A percentile compares a stretch with the other conserved stretches of the same genome.
Conservation (phyloP, 2,329 filamentous ascomycete species). For the Scolecobasidium constrictum region DNA sequence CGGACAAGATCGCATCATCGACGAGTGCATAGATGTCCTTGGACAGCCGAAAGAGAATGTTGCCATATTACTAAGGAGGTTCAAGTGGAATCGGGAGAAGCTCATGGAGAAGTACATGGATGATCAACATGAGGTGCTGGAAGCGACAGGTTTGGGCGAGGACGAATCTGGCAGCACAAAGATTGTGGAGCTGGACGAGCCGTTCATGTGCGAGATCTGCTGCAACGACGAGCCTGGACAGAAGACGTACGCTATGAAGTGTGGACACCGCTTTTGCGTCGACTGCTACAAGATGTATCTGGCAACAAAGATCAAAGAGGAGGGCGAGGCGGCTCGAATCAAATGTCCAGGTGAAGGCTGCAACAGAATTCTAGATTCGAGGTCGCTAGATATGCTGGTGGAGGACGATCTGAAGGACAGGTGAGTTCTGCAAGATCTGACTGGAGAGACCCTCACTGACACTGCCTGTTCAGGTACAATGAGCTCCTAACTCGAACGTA, state of each 20-base stretch:
- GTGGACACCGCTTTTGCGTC: slow-evolving; percentile 85
- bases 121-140: slow-evolving; percentile 63
- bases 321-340: slow-evolving; percentile 90
- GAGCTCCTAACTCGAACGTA: slow-evolving; percentile 85
- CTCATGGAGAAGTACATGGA: slow-evolving; percentile 97
- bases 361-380: slow-evolving; percentile 81
- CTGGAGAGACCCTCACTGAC: too few relatives aligned
- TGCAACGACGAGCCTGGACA: slow-evolving; percentile 75
- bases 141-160: slow-evolving; percentile 70
- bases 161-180: slow-evolving; percentile 36
- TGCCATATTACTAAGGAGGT: slow-evolving; percentile 79
- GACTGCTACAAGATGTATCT: slow-evolving; percentile 90
- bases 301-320: slow-evolving; percentile 83
- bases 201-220: slow-evolving; percentile 88
- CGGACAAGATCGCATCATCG: slow-evolving; percentile 76
- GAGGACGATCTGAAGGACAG: slow-evolving; percentile 44
- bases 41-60: slow-evolving; percentile 81
- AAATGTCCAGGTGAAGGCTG: slow-evolving; percentile 85
- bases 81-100: slow-evolving; percentile 92
- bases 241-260: slow-evolving; percentile 86
- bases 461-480: slow-evolving; percentile 70
- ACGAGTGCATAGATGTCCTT: slow-evolving; percentile 84
- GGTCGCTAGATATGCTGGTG: slow-evolving; percentile 69
- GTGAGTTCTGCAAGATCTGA: slow-evolving; percentile 23
- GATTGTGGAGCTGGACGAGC: slow-evolving; percentile 45